Conservation (phyloP, 2,329 filamentous ascomycete species). For the Gyromitra esculenta region DNA sequence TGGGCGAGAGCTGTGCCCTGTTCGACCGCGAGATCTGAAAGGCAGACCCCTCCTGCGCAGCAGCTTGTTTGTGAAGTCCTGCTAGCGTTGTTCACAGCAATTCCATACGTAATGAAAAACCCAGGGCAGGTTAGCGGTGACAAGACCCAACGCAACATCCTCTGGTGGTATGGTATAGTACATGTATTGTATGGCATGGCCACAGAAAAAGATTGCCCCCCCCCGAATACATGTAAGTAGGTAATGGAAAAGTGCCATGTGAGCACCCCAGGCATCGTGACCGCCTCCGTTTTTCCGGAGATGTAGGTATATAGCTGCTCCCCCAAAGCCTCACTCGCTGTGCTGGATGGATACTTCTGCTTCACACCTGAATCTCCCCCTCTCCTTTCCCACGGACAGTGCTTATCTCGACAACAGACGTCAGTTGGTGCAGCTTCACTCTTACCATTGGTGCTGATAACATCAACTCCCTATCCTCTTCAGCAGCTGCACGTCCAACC, state of each 20-base stretch:
- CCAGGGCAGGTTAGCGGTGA: slow-evolving; percentile 39
- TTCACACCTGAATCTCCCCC: slow-evolving; percentile 2
- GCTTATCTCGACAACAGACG: slow-evolving; percentile 3
- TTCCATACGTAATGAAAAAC: slow-evolving; percentile 52
- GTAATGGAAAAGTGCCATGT: slow-evolving; percentile 18
- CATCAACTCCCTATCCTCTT: slow-evolving; percentile 10
- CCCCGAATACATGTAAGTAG: too few species aligned
- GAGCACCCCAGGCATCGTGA: slow-evolving; percentile 25
- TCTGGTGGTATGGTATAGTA: slow-evolving; percentile 9
- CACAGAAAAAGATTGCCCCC: too few species aligned
- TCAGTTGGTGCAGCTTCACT: slow-evolving; percentile 15
- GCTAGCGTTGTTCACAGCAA: slow-evolving; percentile 37
- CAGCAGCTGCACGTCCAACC: slow-evolving; percentile 22
- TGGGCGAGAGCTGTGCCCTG: slow-evolving; percentile 2
- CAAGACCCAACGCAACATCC: slow-evolving; percentile 32
- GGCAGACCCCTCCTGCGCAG: slow-evolving; percentile 36
- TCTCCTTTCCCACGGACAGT: background rate
- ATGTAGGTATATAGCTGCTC: slow-evolving; percentile 38
- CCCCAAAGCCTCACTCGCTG: background rate
- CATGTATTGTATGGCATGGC: too few species aligned
- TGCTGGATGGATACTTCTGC: slow-evolving; percentile 6
- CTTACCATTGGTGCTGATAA: background rate
- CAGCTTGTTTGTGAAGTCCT: slow-evolving; percentile 14
- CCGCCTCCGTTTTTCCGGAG: slow-evolving; percentile 5
- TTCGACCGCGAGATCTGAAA: slow-evolving; percentile 22